Conservation (phyloP, 345 rosid species). For the Conringia planisiliqua region DNA sequence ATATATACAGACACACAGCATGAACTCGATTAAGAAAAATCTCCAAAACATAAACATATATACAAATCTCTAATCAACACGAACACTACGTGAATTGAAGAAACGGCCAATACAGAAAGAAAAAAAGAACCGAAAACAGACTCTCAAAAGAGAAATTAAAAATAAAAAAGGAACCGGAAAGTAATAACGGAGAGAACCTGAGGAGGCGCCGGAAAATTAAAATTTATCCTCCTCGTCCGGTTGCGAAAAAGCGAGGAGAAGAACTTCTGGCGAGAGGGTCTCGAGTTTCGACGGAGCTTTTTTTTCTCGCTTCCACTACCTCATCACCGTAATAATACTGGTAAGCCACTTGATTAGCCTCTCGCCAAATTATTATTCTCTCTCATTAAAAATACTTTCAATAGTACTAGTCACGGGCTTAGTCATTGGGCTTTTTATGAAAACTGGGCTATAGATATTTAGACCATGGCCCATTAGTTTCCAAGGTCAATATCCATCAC, state of each 20-base stretch:
- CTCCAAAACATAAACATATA: neutral
- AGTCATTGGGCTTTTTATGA: neutral
- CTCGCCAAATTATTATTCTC: neutral
- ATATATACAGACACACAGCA: neutral
- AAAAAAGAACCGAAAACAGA: neutral
- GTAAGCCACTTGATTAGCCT: neutral
- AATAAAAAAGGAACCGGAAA: neutral
- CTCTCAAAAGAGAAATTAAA: too few relatives aligned
- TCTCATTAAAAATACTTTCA: neutral
- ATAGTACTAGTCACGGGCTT: neutral
- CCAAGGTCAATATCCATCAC: neutral
- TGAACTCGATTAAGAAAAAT: neutral
- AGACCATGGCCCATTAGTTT: neutral
- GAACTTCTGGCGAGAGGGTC: slow-evolving; percentile 11
- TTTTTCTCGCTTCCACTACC: neutral
- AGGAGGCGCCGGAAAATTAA: neutral
- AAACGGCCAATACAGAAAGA: neutral
- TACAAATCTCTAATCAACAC: neutral
- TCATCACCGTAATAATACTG: neutral
- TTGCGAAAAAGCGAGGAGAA: neutral
- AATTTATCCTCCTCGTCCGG: neutral
- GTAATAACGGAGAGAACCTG: neutral
- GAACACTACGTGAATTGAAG: neutral
- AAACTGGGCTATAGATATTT: neutral
- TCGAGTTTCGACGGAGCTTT: neutral